Evolutionary conservation across 352 stramenopile species (phyloP), one percentile per base, ranked within the genome.

Genomic region (Globisporangium orthogonon): DNA sequence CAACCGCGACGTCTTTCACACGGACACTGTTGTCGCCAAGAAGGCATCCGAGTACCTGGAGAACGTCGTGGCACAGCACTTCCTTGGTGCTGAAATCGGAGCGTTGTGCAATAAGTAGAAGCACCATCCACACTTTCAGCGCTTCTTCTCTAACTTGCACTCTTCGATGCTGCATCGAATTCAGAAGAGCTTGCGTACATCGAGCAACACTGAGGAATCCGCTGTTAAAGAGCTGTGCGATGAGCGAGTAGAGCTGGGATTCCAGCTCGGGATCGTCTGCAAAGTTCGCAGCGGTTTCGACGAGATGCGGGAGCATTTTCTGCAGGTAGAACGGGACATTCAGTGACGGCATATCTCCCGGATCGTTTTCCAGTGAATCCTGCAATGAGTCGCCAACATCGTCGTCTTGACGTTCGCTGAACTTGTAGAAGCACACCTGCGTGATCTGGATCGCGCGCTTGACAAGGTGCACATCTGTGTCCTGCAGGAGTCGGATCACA

Each of bases 381-480:
- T 14, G 29, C 9, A 30, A 10, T 30, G 54, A n/a, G 28, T 49
- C 47, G 56, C 44, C 52, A 1, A 2, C 10, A 49, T 52, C 54
- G 9, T 71, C 43, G 7, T 40, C 51, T 10, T 30, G n/a, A 15
- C 47, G 2, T 15, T 60, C 47, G 35, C 48, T 60, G 23, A 87
- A 31, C 50, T 86, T 85, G 49, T 69, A 55, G 29, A 86, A 87
- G 11, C 85, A 43, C 35, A 82, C 43, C 2, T 84, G 67, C 0
- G 58, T 73, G 23, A 87, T 85, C 53, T 91, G 76, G 15, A 89
- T 55, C 15, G 78, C 66, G 51, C 79, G 69, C 50, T 91, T 89
- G 11, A 89, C 76, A 10, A 91, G 52, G 54, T 87, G 77, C 6
- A 76, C 63, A 40, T 91, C 78, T 7, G 81, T 71, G 52, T 89